phyloP scores from a whole-genome alignment of 495 filamentous ascomycete species.

The Apodospora peruviana region DNA sequence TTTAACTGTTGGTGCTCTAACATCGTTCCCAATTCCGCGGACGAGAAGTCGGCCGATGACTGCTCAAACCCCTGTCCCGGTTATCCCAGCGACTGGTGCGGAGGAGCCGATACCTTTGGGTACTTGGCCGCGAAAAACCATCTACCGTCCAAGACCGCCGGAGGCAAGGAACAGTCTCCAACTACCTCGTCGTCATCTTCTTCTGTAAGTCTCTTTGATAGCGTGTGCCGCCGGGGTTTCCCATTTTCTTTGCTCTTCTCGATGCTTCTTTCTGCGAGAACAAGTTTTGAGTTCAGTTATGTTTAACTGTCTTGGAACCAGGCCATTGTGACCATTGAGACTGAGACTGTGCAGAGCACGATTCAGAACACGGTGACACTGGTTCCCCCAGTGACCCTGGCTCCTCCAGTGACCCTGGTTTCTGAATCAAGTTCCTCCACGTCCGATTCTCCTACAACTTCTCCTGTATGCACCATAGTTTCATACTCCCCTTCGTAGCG shows the following conservation, averaged over 20 bases:
- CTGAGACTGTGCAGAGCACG: slow-evolving; percentile 29
- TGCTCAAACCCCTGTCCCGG: slow-evolving; percentile 37
- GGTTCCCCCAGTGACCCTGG: slow-evolving; percentile 7
- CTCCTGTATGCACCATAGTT: slow-evolving; percentile 22
- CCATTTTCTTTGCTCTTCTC: not conserved
- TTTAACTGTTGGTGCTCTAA: slow-evolving; percentile 42
- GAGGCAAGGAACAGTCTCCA: too few relatives aligned
- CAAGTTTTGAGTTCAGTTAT: slow-evolving; percentile 2
- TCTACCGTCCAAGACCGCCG: slow-evolving; percentile 23
- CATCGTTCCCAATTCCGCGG: slow-evolving; percentile 23
- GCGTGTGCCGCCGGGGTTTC: not conserved
- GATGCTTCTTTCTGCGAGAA: not conserved
- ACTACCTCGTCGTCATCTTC: not conserved
- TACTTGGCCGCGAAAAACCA: slow-evolving; percentile 30
- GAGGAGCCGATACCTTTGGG: slow-evolving; percentile 31
- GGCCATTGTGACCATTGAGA: slow-evolving; percentile 20
- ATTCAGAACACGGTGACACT: slow-evolving; percentile 25
- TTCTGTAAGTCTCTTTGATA: not conserved
- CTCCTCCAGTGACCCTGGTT: not conserved
- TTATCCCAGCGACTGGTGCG: slow-evolving; percentile 35
- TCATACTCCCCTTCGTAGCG: not conserved
- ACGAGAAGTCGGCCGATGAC: slow-evolving; percentile 23
- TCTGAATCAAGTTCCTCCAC: slow-evolving; percentile 2
- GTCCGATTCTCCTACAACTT: slow-evolving; percentile 16
- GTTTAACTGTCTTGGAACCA: slow-evolving; percentile 9